These are phyloP conservation scores for Alliaria petiolata DNA, from an alignment of 345 rosid species.

Conservation along the genomic window DNA sequence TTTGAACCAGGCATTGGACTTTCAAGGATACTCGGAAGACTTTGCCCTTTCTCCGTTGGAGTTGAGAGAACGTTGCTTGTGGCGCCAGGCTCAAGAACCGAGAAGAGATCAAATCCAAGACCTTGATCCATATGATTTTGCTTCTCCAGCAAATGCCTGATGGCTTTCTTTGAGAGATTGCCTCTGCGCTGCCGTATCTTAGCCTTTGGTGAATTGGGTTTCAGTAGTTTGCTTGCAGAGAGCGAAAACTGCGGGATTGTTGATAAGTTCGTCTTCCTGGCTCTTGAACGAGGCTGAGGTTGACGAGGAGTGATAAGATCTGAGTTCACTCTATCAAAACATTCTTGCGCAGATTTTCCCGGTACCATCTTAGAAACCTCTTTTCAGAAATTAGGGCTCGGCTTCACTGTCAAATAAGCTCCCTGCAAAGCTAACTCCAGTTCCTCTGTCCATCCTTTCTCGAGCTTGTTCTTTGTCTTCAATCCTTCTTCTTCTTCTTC, in stretches of 20 bases:
- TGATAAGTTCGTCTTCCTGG: slow-evolving; percentile 38
- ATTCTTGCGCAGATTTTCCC: slow-evolving; percentile 79
- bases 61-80: slow-evolving; percentile 39
- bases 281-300: slow-evolving; percentile 51
- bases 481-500: slow-evolving; percentile 16
- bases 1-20: slow-evolving; percentile 34
- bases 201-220: slow-evolving; percentile 33
- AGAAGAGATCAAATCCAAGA: slow-evolving; percentile 59
- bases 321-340: slow-evolving; percentile 71
- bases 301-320: slow-evolving; percentile 58
- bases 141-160: slow-evolving; percentile 60
- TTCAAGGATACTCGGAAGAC: slow-evolving; percentile 39
- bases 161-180: slow-evolving; percentile 45
- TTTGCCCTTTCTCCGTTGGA: slow-evolving; percentile 42
- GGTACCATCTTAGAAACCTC: slow-evolving; percentile 79
- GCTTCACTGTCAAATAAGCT: slow-evolving; percentile 69
- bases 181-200: slow-evolving; percentile 39
- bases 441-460: slow-evolving; percentile 62
- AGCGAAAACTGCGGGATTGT: slow-evolving; percentile 44
- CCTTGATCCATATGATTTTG: slow-evolving; percentile 41
- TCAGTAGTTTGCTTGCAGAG: slow-evolving; percentile 71
- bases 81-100: slow-evolving; percentile 59
- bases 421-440: slow-evolving; percentile 68
- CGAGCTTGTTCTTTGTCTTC: slow-evolving; percentile 26
- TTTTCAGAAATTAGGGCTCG: slow-evolving; percentile 79